These are phyloP conservation scores for Hyphodiscus sp. DNA, from an alignment of 2,329 filamentous ascomycete genomes.

Conservation along the genomic window DNA sequence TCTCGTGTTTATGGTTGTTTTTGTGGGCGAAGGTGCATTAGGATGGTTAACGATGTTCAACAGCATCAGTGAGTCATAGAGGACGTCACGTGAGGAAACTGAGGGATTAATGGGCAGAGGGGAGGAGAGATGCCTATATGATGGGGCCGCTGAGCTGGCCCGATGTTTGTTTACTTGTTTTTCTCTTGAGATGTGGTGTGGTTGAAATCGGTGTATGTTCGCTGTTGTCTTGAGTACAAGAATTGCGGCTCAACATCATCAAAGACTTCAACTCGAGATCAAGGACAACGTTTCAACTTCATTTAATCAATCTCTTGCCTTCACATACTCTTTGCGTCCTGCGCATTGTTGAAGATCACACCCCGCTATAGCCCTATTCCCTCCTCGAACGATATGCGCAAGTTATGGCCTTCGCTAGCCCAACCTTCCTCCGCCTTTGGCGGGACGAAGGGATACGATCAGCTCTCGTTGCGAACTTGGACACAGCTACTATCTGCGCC, in stretches of 20 bases:
- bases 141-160: constrained; percentile 1
- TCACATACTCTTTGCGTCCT: not conserved
- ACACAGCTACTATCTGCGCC: constrained; percentile 38
- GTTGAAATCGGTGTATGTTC: not conserved
- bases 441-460: constrained; percentile 25
- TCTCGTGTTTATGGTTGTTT: constrained; percentile 22
- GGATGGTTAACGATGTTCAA: not conserved
- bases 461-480: constrained; percentile 24
- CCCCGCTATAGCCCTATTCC: not conserved
- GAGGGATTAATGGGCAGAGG: constrained; percentile 7
- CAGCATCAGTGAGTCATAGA: constrained; percentile 9
- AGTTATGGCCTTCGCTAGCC: constrained; percentile 29
- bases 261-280: not conserved
- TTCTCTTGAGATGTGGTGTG: constrained; percentile 2
- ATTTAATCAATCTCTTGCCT: not conserved
- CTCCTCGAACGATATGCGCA: constrained; percentile 24
- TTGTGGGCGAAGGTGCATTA: constrained; percentile 7
- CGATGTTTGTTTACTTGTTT: not conserved
- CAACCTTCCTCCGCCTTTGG: constrained; percentile 28
- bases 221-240: not conserved
- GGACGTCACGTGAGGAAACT: not conserved
- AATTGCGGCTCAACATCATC: not conserved
- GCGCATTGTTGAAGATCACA: constrained; percentile 1
- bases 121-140: constrained; percentile 13
- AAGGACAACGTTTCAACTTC: not conserved